phyloP scores from a whole-genome alignment of 192 early-diverging fungal species.

The Backusella morwellensis region DNA sequence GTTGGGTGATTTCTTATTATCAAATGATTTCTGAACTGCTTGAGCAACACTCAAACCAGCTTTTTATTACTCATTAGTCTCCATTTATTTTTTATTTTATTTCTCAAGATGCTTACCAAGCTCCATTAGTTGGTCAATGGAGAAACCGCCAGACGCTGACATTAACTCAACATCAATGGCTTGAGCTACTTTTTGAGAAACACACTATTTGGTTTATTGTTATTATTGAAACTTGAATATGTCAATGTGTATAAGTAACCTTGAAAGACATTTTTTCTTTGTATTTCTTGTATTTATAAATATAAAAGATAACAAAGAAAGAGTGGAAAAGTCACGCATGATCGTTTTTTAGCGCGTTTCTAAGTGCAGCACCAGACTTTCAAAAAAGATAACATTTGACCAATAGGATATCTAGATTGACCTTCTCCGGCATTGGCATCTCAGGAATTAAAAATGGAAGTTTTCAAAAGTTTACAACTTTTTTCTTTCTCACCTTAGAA shows the following conservation, averaged over 20 bases:
- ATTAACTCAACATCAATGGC: slow-evolving; percentile 85
- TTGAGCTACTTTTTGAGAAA: slow-evolving; percentile 65
- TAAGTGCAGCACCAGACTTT: no score
- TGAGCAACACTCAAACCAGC: slow-evolving; percentile 93
- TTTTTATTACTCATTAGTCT: slow-evolving; percentile 7
- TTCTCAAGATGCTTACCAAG: slow-evolving; percentile 38
- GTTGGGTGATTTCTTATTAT: slow-evolving; percentile 40
- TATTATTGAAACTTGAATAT: neutral
- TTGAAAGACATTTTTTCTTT: neutral
- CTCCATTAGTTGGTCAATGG: slow-evolving; percentile 84
- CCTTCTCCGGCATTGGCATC: no score
- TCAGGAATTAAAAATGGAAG: no score
- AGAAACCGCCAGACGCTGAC: slow-evolving; percentile 73
- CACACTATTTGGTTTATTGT: slow-evolving; percentile 34
- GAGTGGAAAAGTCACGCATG: no score
- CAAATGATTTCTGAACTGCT: slow-evolving; percentile 72
- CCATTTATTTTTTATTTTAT: neutral
- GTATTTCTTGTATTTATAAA: no score
- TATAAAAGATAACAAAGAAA: neutral
- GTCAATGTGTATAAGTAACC: neutral
- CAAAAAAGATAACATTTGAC: no score
- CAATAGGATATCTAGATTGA: no score
- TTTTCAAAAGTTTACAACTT: no score
- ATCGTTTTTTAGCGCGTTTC: no score
- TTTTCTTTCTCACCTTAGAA: no score